Conservation (phyloP, 2,329 filamentous ascomycete genomes). For the Monilinia laxa region DNA sequence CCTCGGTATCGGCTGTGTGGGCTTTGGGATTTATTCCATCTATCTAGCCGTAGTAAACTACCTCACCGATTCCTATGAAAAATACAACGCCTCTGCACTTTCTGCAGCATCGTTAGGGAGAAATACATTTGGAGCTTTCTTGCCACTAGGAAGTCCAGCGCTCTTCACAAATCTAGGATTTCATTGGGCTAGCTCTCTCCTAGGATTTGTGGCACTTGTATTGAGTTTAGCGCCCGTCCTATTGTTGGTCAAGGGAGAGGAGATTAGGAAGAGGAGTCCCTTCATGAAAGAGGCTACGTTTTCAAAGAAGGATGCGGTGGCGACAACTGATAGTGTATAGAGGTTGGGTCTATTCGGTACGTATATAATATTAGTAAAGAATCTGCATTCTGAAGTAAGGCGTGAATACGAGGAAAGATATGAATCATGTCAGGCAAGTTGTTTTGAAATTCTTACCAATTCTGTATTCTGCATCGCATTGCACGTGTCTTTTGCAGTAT, state of each 20-base stretch:
- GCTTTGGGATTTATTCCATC: constrained; percentile 14
- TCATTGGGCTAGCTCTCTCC: constrained; percentile 17
- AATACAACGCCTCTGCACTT: constrained; percentile 15
- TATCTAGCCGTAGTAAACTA: constrained; percentile 14
- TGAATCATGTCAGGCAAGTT: background rate
- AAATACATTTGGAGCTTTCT: constrained; percentile 8
- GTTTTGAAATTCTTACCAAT: background rate
- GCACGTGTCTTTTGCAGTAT: background rate
- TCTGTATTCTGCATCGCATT: background rate
- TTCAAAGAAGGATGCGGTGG: background rate
- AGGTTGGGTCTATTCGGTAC: too few relatives aligned
- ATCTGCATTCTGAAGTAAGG: background rate
- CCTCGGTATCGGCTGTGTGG: background rate
- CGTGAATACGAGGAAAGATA: background rate
- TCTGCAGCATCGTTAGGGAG: constrained; percentile 1
- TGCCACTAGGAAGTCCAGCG: constrained; percentile 13
- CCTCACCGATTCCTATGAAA: constrained; percentile 17
- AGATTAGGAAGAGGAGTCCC: constrained; percentile 43
- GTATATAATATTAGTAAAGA: background rate
- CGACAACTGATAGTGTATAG: background rate
- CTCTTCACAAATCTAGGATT: constrained; percentile 10
- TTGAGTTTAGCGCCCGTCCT: constrained; percentile 39
- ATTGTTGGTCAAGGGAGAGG: constrained; percentile 44
- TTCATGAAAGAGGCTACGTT: constrained; percentile 41
- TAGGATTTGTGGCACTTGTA: constrained; percentile 10